phyloP scores from a whole-genome alignment of 768 basidiomycete genomes.

The Sistotremastrum niveocremeum region DNA sequence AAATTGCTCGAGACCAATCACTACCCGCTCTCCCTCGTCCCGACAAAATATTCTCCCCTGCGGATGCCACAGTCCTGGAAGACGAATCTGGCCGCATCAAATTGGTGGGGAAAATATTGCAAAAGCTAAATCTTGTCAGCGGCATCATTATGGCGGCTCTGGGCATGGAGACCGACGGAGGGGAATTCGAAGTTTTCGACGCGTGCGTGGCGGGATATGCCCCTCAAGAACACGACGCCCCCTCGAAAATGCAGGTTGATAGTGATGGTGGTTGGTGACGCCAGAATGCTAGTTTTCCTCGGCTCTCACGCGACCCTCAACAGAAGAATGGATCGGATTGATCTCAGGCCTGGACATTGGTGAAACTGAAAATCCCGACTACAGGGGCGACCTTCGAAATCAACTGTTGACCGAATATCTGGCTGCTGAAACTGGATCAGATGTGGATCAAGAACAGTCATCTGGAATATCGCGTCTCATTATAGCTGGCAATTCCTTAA shows the following conservation, averaged over 20 bases:
- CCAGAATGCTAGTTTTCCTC: background rate
- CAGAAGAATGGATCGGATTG: slow-evolving; percentile 71
- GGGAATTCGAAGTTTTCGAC: slow-evolving; percentile 92
- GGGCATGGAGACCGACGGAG: slow-evolving; percentile 77
- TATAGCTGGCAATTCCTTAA: slow-evolving; percentile 79
- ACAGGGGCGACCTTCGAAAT: slow-evolving; percentile 41
- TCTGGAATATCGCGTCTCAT: slow-evolving; percentile 73
- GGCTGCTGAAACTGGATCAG: slow-evolving; percentile 66
- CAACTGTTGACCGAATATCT: slow-evolving; percentile 89
- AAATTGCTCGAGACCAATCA: slow-evolving; percentile 89
- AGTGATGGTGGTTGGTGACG: slow-evolving; percentile 41
- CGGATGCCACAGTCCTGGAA: slow-evolving; percentile 81
- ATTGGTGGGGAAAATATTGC: slow-evolving; percentile 65
- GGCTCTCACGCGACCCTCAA: slow-evolving; percentile 7
- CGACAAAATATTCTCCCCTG: slow-evolving; percentile 58
- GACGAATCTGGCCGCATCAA: slow-evolving; percentile 91
- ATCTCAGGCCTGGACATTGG: slow-evolving; percentile 81
- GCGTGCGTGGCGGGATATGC: slow-evolving; percentile 77
- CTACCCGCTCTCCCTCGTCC: slow-evolving; percentile 72
- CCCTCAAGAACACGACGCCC: slow-evolving; percentile 29
- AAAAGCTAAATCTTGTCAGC: slow-evolving; percentile 59
- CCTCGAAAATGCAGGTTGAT: slow-evolving; percentile 39
- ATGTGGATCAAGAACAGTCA: slow-evolving; percentile 47
- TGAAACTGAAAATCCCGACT: slow-evolving; percentile 40
- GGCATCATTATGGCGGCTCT: slow-evolving; percentile 84